Evolutionary conservation across 306 rosid genomes (phyloP), one percentile per base, ranked within the genome.

Genomic region (Rosa multiflora): DNA sequence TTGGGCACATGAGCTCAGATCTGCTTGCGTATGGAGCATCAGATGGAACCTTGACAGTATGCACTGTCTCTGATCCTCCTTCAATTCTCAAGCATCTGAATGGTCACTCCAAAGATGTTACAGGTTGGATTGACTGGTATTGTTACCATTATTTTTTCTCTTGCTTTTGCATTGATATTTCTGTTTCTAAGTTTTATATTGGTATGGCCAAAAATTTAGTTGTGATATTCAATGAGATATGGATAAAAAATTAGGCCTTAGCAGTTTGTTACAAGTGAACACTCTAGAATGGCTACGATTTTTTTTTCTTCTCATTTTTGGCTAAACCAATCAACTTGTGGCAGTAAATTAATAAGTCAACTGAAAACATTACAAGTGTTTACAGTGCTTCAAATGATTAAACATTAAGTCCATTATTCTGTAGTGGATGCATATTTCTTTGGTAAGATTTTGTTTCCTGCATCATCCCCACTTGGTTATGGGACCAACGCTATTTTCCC

Each of bases 1-100:
- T 95, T 83, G 97, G 99, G 76, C 95, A 95, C 85, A 95, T 86
- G 99, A 95, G 93, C 82, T 95, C 99, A 83, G 99, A 95, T 84
- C 86, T 95, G 64, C 97, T 95, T 85, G 99, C 99, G 53, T 95
- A 91, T 75, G 99, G 99, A 70, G 95, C 97, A 49, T 84, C 99
- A 12, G 97, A 95, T 90, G 99, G 99, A 82, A 88, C 92, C 81
- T 88, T 95, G 89, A 92, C 97, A 26, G 97, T 95, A 43, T 92
- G 97, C 95, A 87, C 83, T 77, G 91, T 95, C 73, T 91, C 97
- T 23, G 95, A 91, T 75, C 88, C 90, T 67, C 94, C 98, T 78
- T 91, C 95, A 70, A 62, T 90, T 80, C 64, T 91, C 82, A 92
- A 85, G 84, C 92, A 89, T 67, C 86, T 95, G 82, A 51, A 79